Percentiles rank a stretch among this genome's conserved stretches.
Evolutionary conservation across 2,329 filamentous ascomycete genomes (phyloP).

Genomic region (Hymenoscyphus occultus): DNA sequence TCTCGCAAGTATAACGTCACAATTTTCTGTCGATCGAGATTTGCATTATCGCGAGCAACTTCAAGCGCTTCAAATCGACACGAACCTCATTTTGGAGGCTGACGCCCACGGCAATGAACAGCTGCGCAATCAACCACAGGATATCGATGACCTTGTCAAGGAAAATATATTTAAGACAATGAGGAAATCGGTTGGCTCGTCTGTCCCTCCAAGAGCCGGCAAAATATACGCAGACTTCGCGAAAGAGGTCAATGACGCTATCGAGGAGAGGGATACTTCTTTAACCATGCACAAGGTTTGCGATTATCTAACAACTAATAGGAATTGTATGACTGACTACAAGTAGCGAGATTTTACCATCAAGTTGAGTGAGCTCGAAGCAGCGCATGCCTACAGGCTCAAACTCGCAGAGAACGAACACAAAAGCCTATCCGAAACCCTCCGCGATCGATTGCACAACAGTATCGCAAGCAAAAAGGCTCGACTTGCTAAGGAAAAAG

Average conservation of each 20-base stretch:
- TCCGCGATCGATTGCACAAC: conserved; percentile 66
- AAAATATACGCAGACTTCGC: conserved; percentile 83
- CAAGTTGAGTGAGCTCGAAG: conserved; percentile 57
- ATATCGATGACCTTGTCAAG: conserved; percentile 38
- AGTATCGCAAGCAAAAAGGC: conserved; percentile 63
- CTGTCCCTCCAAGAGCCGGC: conserved; percentile 60
- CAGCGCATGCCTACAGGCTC: conserved; percentile 58
- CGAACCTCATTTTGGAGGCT: conserved; percentile 79
- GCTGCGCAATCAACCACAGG: conserved; percentile 52
- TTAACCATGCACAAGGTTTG: conserved; percentile 78
- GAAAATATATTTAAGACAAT: conserved; percentile 28
- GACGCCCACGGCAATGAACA: conserved; percentile 74
- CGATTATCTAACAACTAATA: conserved; percentile 11
- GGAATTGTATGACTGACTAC: neutral
- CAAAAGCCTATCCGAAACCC: conserved; percentile 54
- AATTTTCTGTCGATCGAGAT: conserved; percentile 78
- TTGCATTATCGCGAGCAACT: conserved; percentile 84
- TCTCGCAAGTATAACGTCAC: conserved; percentile 70
- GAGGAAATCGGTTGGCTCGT: conserved; percentile 42
- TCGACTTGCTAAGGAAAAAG: conserved; percentile 62
- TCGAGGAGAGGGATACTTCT: conserved; percentile 83
- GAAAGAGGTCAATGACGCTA: conserved; percentile 79
- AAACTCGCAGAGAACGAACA: conserved; percentile 63
- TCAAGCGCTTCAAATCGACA: conserved; percentile 87
- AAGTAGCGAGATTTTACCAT: conserved; percentile 60